These are phyloP conservation scores for Prunus yedoensis DNA, from an alignment of 331 rosid species.

Conservation along the genomic window DNA sequence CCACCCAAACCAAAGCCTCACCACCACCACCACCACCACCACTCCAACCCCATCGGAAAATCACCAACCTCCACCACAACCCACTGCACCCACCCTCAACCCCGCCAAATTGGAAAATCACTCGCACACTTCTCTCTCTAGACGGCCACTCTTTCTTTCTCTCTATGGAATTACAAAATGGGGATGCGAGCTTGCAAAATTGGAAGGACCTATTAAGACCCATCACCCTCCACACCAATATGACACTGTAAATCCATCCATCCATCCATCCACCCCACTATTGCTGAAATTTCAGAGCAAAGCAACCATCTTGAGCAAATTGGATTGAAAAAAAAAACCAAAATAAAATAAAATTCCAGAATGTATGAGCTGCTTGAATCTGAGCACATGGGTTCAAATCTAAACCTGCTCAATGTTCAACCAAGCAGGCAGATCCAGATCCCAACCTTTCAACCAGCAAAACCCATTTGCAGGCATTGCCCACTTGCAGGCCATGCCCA, in stretches of 20 bases:
- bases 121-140: not conserved
- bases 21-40: too few species aligned
- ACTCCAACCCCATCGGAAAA: too few species aligned
- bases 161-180: not conserved
- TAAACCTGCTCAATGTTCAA: constrained; percentile 23
- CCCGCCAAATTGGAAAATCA: too few species aligned
- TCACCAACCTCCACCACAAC: too few species aligned
- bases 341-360: not conserved
- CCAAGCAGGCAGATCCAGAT: constrained; percentile 45
- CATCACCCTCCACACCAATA: not conserved
- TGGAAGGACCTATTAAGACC: not conserved
- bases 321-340: not conserved
- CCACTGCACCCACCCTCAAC: too few species aligned
- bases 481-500: too few species aligned
- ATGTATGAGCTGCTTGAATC: constrained; percentile 49
- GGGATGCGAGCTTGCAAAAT: not conserved
- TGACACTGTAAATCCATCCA: not conserved
- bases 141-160: not conserved
- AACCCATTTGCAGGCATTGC: constrained; percentile 2
- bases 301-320: not conserved
- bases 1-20: too few species aligned
- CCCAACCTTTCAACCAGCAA: constrained; percentile 11
- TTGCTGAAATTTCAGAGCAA: not conserved
- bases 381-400: constrained; percentile 35
- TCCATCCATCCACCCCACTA: not conserved